Evolutionary conservation across 208 protist species (phyloP).

Genomic region (Phytomonas sp.): DNA sequence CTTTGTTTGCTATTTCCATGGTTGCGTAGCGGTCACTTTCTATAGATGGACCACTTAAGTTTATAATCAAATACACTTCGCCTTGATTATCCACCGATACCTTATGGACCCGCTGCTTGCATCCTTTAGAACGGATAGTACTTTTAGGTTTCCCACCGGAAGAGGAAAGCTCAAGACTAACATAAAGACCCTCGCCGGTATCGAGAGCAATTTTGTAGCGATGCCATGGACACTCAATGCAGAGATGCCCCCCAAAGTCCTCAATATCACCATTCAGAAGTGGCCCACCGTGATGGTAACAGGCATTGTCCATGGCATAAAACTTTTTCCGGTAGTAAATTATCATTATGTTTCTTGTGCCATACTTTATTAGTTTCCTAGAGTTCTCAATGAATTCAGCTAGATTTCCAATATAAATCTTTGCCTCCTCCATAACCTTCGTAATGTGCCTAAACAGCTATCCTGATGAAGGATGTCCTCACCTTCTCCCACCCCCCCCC

Average conservation of each 20-base stretch:
- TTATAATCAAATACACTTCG: slow-evolving; percentile 59
- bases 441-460: not conserved
- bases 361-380: slow-evolving; percentile 68
- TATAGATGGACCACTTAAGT: slow-evolving; percentile 31
- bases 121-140: slow-evolving; percentile 68
- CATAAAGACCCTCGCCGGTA: slow-evolving; percentile 83
- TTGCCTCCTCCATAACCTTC: not conserved
- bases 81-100: slow-evolving; percentile 48
- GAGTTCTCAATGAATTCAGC: slow-evolving; percentile 32
- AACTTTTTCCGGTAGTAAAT: slow-evolving; percentile 46
- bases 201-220: slow-evolving; percentile 84
- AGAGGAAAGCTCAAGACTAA: slow-evolving; percentile 44
- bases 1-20: slow-evolving; percentile 62
- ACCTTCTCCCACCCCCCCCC: too few species aligned
- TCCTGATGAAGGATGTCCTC: not conserved
- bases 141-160: slow-evolving; percentile 19
- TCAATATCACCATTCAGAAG: slow-evolving; percentile 88
- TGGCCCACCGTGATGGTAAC: slow-evolving; percentile 88
- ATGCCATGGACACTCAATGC: slow-evolving; percentile 89
- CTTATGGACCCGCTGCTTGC: slow-evolving; percentile 76
- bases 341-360: slow-evolving; percentile 77
- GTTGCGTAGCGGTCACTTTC: slow-evolving; percentile 76
- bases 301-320: slow-evolving; percentile 89
- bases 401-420: slow-evolving; percentile 22
- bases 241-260: slow-evolving; percentile 80